Base-by-base conservation (phyloP, 108 stramenopile genomes). In the Parietichytrium sp. region DNA sequence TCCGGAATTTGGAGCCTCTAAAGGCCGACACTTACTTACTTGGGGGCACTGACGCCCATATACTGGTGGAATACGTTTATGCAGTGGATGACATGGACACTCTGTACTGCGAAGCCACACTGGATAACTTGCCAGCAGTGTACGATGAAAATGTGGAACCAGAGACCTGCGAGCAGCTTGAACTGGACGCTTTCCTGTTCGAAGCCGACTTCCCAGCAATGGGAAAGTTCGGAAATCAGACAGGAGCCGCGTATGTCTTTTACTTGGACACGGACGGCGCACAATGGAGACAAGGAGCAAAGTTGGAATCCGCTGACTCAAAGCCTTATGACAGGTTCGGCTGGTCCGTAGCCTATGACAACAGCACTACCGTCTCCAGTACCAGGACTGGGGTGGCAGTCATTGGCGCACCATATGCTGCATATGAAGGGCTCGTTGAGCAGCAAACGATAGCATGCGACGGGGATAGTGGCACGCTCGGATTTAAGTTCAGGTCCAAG, bases 81-180 rank as follows among this genome's bases (percentile, higher is more conserved):
- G 61, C 61, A 72, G 25, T 72, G 6, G 61, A 72, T 38, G 45
- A 72, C 61, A 72, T 72, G 61, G 61, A 72, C 3, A 72, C 61
- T 33, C 61, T 72, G 10, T 45, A 72, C 38, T 72, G 61, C 20
- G 38, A 72, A 42, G 12, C 61, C 13, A 6, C 33, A 6, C 1
- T 72, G 8, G 20, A 27, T 25, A 42, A 72, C 3, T n/a, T n/a
- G n/a, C 20, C n/a, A 13, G 42, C 61, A 16, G 61, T 6, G 20
- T 72, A 72, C 42, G 61, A 72, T 45, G 29, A 33, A 7, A 72
- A 7, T 12, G 29, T 27, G 38, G 61, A 72, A 42, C 61, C 61
- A 12, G 23, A 33, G 0, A 72, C 10, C 25, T 72, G 61, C 61
- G 61, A 18, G 10, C 42, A 45, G 20, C 20, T 45, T n/a, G 3